Base-by-base conservation (phyloP, 805 yeast genomes). In the Lachancea kluyveri region DNA sequence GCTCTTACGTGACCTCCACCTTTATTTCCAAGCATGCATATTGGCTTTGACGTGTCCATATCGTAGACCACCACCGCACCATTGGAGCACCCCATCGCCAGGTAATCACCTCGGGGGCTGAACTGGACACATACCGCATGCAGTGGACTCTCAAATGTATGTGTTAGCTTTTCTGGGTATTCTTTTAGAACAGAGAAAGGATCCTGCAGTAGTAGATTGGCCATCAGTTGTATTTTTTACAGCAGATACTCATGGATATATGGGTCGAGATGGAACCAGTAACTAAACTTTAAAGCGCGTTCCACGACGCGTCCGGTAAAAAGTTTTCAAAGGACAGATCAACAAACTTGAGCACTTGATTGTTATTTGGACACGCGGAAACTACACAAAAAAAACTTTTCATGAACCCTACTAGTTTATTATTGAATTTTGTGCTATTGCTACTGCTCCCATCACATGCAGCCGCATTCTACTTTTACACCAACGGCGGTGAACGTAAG, bases 161-260 rank as follows among this genome's bases (percentile, higher is more conserved):
- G 77, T 2, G 81, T 71, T n/a, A 85, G 69, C 1, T 79, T 70
- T 39, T 88, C 95, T 0, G 97, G 97, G 47, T 73, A 88, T 51
- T 88, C 97, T 49, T 85, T 86, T 13, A 94, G 79, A 14, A 90
- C 87, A 2, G 90, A 76, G 55, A 86, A 85, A 3, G 96, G 96
- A 57, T 88, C 97, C 42, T 84, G 73, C 15, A 90, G 67, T 7
- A 92, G 68, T 20, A 87, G 64, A 55, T 88, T 88, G 46, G 57
- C 52, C 42, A 39, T 45, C 16, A n/a, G n/a, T n/a, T n/a, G n/a
- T n/a, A n/a, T n/a, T n/a, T n/a, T n/a, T n/a, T n/a, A n/a, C n/a
- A n/a, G n/a, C n/a, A n/a, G n/a, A n/a, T n/a, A n/a, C n/a, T n/a
- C n/a, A n/a, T 10, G 6, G 12, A 8, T 8, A 14, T 18, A 8